phyloP scores from a whole-genome alignment of 805 yeast species.

The Starmerella apis region DNA sequence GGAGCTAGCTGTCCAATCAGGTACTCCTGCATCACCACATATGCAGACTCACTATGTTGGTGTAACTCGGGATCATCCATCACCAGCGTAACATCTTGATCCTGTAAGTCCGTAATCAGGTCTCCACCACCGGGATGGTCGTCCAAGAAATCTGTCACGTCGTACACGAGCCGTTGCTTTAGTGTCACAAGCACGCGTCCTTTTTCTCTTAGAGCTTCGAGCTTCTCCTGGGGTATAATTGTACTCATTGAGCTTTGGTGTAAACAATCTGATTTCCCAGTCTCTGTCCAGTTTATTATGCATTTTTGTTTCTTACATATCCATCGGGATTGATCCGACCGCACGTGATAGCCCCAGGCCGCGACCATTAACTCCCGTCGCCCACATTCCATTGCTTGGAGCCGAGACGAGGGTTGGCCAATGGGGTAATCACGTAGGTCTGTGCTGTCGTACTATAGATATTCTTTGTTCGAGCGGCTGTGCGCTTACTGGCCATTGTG shows the following conservation, averaged over 20 bases:
- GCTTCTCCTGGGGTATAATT: slow-evolving; percentile 11
- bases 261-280: background rate
- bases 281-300: background rate
- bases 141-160: slow-evolving; percentile 62
- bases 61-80: slow-evolving; percentile 66
- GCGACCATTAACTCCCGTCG: background rate
- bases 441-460: too few relatives aligned
- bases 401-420: background rate
- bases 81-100: slow-evolving; percentile 47
- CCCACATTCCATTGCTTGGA: background rate
- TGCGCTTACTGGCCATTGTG: too few relatives aligned
- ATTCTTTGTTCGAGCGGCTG: too few relatives aligned
- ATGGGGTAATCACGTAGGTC: background rate
- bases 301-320: background rate
- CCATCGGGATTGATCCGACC: slow-evolving; percentile 1
- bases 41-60: slow-evolving; percentile 74
- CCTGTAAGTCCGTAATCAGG: slow-evolving; percentile 37
- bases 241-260: slow-evolving; percentile 1
- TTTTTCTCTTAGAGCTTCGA: slow-evolving; percentile 18
- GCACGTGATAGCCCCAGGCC: slow-evolving; percentile 1
- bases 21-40: slow-evolving; percentile 73
- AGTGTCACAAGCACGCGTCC: slow-evolving; percentile 58
- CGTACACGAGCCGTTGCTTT: slow-evolving; percentile 68
- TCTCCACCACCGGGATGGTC: slow-evolving; percentile 66
- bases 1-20: slow-evolving; percentile 45